These are phyloP conservation scores for Ceratocystis lukuohia DNA, from an alignment of 2,329 filamentous ascomycete genomes.

Conservation along the genomic window DNA sequence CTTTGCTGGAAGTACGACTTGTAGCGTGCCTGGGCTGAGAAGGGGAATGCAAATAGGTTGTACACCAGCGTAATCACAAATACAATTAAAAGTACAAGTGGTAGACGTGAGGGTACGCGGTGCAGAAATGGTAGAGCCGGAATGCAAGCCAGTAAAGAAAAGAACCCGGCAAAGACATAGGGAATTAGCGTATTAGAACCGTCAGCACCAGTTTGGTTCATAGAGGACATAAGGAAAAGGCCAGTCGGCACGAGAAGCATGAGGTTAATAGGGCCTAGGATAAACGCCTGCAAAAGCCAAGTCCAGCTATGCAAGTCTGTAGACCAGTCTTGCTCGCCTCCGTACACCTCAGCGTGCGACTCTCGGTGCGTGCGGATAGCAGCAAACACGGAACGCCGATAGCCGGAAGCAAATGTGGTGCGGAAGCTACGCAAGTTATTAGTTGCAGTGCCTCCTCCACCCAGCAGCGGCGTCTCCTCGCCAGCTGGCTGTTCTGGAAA, in stretches of 20 bases:
- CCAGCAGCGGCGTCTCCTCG: conserved; percentile 40
- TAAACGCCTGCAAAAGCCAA: conserved; percentile 75
- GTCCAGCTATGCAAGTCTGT: conserved; percentile 64
- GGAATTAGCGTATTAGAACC: conserved; percentile 59
- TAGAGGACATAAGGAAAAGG: conserved; percentile 55
- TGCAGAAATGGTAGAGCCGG: conserved; percentile 78
- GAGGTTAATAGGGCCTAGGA: conserved; percentile 65
- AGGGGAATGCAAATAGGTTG: conserved; percentile 78
- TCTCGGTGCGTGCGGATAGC: conserved; percentile 26
- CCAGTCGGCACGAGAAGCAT: conserved; percentile 65
- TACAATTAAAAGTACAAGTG: conserved; percentile 59
- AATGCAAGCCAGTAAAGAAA: conserved; percentile 58
- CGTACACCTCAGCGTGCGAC: conserved; percentile 35
- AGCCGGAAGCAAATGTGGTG: conserved; percentile 43
- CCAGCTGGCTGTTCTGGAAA: conserved; percentile 10
- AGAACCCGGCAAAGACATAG: conserved; percentile 54
- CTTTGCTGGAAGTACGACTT: conserved; percentile 81
- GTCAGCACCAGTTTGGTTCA: conserved; percentile 73
- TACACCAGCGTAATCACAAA: conserved; percentile 68
- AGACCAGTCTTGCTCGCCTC: conserved; percentile 77
- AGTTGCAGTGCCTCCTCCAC: conserved; percentile 21
- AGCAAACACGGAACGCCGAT: conserved; percentile 36
- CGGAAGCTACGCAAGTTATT: conserved; percentile 25
- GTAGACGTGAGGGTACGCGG: conserved; percentile 70
- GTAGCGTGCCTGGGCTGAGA: conserved; percentile 63